Percentiles rank a stretch among this genome's conserved stretches.
These are phyloP conservation scores for Auricularia auricula-judae DNA, from an alignment of 768 basidiomycete genomes.

Conservation along the genomic window DNA sequence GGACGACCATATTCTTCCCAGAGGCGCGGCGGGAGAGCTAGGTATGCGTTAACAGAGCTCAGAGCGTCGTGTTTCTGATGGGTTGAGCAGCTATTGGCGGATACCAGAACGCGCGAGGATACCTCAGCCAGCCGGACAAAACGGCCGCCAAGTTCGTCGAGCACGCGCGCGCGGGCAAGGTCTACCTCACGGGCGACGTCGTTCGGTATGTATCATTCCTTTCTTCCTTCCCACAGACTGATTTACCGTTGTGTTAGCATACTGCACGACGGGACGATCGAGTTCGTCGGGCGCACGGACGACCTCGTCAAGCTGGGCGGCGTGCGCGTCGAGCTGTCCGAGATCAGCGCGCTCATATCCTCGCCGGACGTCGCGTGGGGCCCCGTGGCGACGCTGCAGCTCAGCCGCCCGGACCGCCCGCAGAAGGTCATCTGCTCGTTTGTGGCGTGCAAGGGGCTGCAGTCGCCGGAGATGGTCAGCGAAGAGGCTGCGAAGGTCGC, in stretches of 20 bases:
- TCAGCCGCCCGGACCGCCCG: not conserved
- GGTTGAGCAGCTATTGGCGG: not conserved
- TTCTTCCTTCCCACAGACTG: too few relatives aligned
- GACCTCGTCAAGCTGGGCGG: not conserved
- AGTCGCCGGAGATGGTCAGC: not conserved
- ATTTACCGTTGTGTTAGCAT: too few relatives aligned
- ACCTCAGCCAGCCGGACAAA: not conserved
- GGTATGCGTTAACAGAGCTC: not conserved
- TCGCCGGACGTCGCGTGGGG: not conserved
- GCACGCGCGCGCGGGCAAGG: not conserved
- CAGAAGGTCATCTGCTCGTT: slow-evolving; percentile 1
- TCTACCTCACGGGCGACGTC: slow-evolving; percentile 1
- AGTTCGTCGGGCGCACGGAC: not conserved
- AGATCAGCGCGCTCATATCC: too few relatives aligned
- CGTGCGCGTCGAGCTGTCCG: not conserved
- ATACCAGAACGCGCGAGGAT: not conserved
- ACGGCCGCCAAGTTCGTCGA: slow-evolving; percentile 1
- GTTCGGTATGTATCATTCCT: too few relatives aligned
- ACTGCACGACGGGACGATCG: not conserved
- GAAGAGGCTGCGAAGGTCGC: not conserved
- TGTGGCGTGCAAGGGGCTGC: not conserved
- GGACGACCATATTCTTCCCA: not conserved
- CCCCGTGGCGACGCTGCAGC: not conserved
- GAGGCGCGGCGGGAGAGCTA: not conserved
- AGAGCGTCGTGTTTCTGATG: not conserved